phyloP scores from a whole-genome alignment of 2,329 filamentous ascomycete genomes.

The Pseudogymnoascus sp. region DNA sequence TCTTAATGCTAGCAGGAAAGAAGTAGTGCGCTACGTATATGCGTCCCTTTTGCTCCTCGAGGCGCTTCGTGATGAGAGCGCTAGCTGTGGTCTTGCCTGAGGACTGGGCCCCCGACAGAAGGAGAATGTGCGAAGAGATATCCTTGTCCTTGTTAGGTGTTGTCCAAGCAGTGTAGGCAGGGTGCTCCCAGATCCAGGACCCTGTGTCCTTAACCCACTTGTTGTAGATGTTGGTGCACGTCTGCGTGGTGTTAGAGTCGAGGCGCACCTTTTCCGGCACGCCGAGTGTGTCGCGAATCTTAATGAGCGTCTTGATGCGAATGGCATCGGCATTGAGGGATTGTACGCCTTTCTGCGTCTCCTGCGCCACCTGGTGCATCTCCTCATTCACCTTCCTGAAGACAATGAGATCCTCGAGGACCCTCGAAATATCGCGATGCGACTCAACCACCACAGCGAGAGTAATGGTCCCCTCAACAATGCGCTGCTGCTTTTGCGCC shows the following conservation, averaged over 20 bases:
- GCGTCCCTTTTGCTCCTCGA: slow-evolving; percentile 23
- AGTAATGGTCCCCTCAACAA: slow-evolving; percentile 23
- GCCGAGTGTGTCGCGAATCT: not conserved
- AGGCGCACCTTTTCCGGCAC: slow-evolving; percentile 16
- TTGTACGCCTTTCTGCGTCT: slow-evolving; percentile 13
- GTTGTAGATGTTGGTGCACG: slow-evolving; percentile 17
- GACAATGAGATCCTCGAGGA: not conserved
- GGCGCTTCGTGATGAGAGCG: slow-evolving; percentile 22
- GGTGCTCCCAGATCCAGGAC: slow-evolving; percentile 19
- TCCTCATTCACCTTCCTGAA: no score
- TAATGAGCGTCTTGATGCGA: not conserved
- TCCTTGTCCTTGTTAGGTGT: slow-evolving; percentile 8
- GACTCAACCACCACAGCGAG: slow-evolving; percentile 11
- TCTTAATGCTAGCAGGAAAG: slow-evolving; percentile 21
- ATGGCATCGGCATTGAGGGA: not conserved
- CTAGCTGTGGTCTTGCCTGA: slow-evolving; percentile 19
- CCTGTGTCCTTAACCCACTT: slow-evolving; percentile 16
- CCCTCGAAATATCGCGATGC: not conserved
- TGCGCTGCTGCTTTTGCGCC: slow-evolving; percentile 18
- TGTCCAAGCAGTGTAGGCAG: slow-evolving; percentile 19
- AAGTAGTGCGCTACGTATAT: slow-evolving; percentile 26
- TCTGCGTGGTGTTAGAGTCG: slow-evolving; percentile 21
- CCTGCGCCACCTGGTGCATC: slow-evolving; percentile 14
- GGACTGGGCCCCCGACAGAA: not conserved
- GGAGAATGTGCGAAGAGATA: not conserved